A percentile compares a stretch with the other conserved stretches of the same genome.
Conservation (phyloP, 164 flowering plant species). For the Amborella trichopoda region DNA sequence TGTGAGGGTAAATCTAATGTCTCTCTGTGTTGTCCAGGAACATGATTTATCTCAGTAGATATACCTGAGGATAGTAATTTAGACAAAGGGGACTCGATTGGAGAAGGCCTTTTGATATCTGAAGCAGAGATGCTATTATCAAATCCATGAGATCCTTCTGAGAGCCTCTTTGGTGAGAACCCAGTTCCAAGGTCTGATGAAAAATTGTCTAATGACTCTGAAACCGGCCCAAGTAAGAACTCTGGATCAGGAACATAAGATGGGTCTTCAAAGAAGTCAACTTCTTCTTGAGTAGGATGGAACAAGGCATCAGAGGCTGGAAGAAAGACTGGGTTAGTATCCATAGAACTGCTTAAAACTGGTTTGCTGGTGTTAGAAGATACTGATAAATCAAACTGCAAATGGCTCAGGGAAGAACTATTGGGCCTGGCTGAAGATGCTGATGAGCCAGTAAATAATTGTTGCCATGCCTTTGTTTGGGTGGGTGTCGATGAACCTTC, state of each 20-base stretch:
- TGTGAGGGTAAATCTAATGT: conserved; percentile 28
- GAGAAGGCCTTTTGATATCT: conserved; percentile 67
- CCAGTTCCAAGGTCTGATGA: conserved; percentile 59
- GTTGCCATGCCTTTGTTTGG: conserved; percentile 88
- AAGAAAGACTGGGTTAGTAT: conserved; percentile 29
- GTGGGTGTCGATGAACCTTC: conserved; percentile 14
- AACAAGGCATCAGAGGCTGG: conserved; percentile 30
- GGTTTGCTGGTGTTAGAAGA: conserved; percentile 28
- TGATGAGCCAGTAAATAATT: conserved; percentile 64
- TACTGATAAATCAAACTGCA: conserved; percentile 43
- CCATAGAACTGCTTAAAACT: conserved; percentile 22
- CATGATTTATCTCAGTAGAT: conserved; percentile 43
- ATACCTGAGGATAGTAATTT: conserved; percentile 20
- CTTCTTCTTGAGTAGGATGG: conserved; percentile 33
- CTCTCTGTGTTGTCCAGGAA: conserved; percentile 21
- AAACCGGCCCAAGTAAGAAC: conserved; percentile 87
- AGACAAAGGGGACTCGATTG: conserved; percentile 87
- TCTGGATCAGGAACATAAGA: conserved; percentile 86
- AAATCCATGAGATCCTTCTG: conserved; percentile 27
- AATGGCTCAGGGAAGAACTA: conserved; percentile 27
- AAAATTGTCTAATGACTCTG: conserved; percentile 92
- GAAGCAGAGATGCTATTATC: conserved; percentile 31
- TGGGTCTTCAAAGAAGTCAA: conserved; percentile 83
- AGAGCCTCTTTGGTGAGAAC: conserved; percentile 27
- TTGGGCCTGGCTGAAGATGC: conserved; percentile 29